These are phyloP conservation scores for Nymphaea thermarum DNA, from an alignment of 164 flowering plant species.

Conservation along the genomic window DNA sequence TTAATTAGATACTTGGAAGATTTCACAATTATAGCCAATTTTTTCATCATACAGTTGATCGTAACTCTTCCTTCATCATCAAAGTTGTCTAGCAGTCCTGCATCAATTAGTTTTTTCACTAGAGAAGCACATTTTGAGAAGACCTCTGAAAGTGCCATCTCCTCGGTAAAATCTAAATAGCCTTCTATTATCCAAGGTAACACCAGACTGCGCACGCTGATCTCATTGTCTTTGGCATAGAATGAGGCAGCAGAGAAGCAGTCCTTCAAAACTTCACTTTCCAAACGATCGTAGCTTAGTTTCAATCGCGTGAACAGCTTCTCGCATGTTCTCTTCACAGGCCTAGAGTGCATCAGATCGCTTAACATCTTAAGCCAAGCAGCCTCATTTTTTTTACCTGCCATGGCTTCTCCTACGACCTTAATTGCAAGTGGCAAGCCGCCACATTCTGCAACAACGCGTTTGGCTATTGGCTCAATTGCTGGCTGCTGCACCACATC, in stretches of 20 bases:
- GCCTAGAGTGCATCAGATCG: not conserved
- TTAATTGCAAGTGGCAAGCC: conserved; percentile 3
- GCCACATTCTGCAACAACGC: conserved; percentile 4
- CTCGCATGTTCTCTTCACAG: not conserved
- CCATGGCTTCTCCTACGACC: conserved; percentile 4
- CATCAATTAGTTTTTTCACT: conserved; percentile 1
- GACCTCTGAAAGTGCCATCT: not conserved
- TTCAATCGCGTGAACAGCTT: not conserved
- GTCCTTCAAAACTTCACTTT: not conserved
- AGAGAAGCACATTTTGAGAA: not conserved
- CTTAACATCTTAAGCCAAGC: conserved; percentile 3
- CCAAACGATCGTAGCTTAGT: conserved; percentile 1
- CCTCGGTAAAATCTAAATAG: not conserved
- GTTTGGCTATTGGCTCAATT: not conserved
- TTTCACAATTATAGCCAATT: not conserved
- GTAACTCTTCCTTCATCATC: not conserved
- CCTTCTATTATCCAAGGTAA: not conserved
- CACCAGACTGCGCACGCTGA: not conserved
- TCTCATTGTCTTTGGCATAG: not conserved
- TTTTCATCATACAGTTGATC: not conserved
- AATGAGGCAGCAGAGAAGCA: conserved; percentile 2
- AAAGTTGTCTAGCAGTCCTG: not conserved
- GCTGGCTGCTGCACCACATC: not conserved
- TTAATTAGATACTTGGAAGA: not conserved
- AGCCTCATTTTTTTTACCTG: not conserved